Evolutionary conservation across 2,329 filamentous ascomycete genomes (phyloP), one percentile per base, ranked within the genome.

Genomic region (Drechslerella dactyloides): DNA sequence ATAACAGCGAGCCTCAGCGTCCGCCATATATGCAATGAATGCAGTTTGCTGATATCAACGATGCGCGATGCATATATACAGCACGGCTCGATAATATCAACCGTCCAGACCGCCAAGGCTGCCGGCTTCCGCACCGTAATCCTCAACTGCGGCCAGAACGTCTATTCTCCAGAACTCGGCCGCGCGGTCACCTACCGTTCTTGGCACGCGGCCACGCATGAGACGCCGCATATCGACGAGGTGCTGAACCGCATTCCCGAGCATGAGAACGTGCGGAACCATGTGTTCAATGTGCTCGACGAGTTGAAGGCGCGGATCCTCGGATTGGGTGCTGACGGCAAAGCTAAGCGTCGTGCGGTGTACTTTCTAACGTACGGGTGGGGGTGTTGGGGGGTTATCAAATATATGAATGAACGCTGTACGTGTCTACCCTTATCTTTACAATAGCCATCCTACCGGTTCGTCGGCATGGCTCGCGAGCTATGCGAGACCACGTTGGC

Each of bases 71-170:
- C 33, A 6, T 37, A 24, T 11, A 11, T 23, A 64, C 24, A 76
- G 75, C 54, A 63, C 33, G 76, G 76, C 5, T 76, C 75, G 6
- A 77, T 77, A 75, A 53, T 75, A 11, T 57, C 60, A 30, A 74
- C 74, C 2, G 65, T 76, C 46, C 66, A 54, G 37, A 54, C 50
- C 10, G 76, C 75, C 15, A 70, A 69, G 2, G 40, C 69, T 46
- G 61, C 72, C 23, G 70, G 68, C 1, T 77, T 76, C 42, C 48
- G 53, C 10, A 33, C 76, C 6, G 61, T 76, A 19, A 74, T 76
- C 33, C 21, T 74, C 13, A 77, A 76, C 52, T 72, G 75, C 23
- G 74, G 73, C 8, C 69, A 75, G 46, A 56, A 74, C 2, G 63
- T 75, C 30, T 77, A 75, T 58, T 74, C 75, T 24, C 53, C 59